These are phyloP conservation scores for Akanthomyces lecanii DNA, from an alignment of 2,329 filamentous ascomycete species.

Conservation along the genomic window DNA sequence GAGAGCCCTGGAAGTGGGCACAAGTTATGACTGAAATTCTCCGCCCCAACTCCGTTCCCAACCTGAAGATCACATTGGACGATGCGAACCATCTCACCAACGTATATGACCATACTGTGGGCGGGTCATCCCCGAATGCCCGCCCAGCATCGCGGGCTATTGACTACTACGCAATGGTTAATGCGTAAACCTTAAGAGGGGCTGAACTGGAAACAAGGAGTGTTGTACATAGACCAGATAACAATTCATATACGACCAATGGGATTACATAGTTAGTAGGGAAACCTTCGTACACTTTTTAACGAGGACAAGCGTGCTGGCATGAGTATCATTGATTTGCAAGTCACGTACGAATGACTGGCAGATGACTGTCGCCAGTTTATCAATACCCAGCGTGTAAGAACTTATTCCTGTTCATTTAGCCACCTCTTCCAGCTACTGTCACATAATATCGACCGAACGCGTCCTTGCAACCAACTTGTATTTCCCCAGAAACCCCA, in stretches of 20 bases:
- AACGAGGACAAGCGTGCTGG: not conserved
- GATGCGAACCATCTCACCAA: slow-evolving; percentile 16
- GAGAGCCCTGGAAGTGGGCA: slow-evolving; percentile 71
- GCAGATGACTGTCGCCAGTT: not conserved
- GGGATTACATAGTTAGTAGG: not conserved
- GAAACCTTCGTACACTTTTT: too few species aligned
- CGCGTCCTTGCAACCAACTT: slow-evolving; percentile 53
- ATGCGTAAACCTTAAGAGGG: not conserved
- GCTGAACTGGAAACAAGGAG: not conserved
- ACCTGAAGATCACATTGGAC: slow-evolving; percentile 15
- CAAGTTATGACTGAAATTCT: slow-evolving; percentile 50
- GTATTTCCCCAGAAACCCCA: slow-evolving; percentile 61
- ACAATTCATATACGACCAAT: not conserved
- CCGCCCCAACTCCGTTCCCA: slow-evolving; percentile 22
- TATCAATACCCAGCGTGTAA: not conserved
- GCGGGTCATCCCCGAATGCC: not conserved
- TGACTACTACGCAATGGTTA: slow-evolving; percentile 16
- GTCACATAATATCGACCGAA: slow-evolving; percentile 45
- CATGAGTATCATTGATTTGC: not conserved
- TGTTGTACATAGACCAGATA: not conserved
- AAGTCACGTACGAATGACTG: not conserved
- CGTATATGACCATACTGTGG: slow-evolving; percentile 15
- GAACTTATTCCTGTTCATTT: slow-evolving; percentile 3
- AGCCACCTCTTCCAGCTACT: slow-evolving; percentile 44
- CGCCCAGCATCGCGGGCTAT: not conserved